Conservation (phyloP, 2,329 filamentous ascomycete genomes). For the Microdochium trichocladiopsis region DNA sequence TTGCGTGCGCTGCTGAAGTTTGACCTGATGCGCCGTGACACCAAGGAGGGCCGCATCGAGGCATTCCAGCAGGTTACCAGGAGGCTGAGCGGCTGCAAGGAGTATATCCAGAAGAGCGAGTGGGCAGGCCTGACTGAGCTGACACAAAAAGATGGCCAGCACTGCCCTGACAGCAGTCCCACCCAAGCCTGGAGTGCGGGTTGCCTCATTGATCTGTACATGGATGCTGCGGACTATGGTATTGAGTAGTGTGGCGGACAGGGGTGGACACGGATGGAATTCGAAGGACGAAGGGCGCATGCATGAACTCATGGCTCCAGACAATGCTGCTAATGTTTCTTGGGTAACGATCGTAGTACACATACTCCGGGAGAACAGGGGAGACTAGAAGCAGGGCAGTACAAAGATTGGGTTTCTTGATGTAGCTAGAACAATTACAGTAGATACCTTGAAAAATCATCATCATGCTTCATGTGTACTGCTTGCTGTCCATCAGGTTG, state of each 20-base stretch:
- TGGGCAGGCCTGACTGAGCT: slow-evolving; percentile 93
- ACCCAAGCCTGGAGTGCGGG: slow-evolving; percentile 96
- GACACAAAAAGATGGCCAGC: slow-evolving; percentile 81
- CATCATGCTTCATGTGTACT: too few species aligned
- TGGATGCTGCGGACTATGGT: slow-evolving; percentile 63
- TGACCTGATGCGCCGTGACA: slow-evolving; percentile 65
- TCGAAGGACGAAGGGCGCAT: background rate
- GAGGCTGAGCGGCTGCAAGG: slow-evolving; percentile 75
- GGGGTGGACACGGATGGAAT: background rate
- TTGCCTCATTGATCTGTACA: slow-evolving; percentile 91
- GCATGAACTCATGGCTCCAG: background rate
- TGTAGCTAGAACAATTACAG: background rate
- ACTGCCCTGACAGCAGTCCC: slow-evolving; percentile 83
- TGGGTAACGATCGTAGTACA: too few species aligned
- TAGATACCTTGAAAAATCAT: background rate
- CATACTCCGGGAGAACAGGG: background rate
- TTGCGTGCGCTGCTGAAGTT: slow-evolving; percentile 86
- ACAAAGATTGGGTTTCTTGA: background rate
- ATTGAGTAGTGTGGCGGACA: background rate
- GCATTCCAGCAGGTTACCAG: slow-evolving; percentile 92
- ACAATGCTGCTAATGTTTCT: too few species aligned
- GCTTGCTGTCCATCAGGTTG: too few species aligned
- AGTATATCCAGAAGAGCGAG: slow-evolving; percentile 68
- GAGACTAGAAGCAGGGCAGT: background rate
- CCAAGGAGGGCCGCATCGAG: slow-evolving; percentile 63